These are phyloP conservation scores for Xylaria sp. DNA, from an alignment of 2,329 filamentous ascomycete species.

Conservation along the genomic window DNA sequence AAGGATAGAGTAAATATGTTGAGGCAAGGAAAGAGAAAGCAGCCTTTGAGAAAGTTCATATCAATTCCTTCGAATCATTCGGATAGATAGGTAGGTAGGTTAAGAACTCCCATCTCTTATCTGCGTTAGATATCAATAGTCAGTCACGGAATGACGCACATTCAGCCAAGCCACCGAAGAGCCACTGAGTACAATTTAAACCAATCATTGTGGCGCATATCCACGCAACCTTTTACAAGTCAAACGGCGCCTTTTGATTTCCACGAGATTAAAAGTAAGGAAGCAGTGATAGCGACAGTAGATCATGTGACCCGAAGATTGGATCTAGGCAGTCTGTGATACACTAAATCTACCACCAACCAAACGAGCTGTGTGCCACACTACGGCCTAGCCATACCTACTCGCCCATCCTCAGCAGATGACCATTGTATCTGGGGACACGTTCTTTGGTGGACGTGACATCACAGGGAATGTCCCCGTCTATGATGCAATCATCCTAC, in stretches of 20 bases:
- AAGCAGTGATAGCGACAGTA: not conserved
- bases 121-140: constrained; percentile 11
- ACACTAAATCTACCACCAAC: not conserved
- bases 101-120: constrained; percentile 20
- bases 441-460: constrained; percentile 34
- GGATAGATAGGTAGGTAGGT: not conserved
- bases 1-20: not conserved
- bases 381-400: not conserved
- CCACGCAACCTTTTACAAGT: too few relatives aligned
- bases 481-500: constrained; percentile 34
- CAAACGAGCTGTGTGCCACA: not conserved
- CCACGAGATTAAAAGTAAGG: too few relatives aligned
- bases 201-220: too few relatives aligned
- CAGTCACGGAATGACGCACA: constrained; percentile 26
- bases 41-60: not conserved
- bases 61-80: constrained; percentile 10
- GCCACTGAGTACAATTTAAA: too few relatives aligned
- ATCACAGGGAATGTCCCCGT: constrained; percentile 40
- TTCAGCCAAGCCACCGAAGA: constrained; percentile 25
- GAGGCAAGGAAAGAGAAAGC: not conserved
- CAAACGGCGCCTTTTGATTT: too few relatives aligned
- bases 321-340: not conserved
- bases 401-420: not conserved
- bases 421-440: not conserved
- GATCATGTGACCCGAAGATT: constrained; percentile 22